Evolutionary conservation across 192 early-diverging fungal genomes (phyloP), one percentile per base, ranked within the genome.

Genomic region (Haplosporangium gracile): DNA sequence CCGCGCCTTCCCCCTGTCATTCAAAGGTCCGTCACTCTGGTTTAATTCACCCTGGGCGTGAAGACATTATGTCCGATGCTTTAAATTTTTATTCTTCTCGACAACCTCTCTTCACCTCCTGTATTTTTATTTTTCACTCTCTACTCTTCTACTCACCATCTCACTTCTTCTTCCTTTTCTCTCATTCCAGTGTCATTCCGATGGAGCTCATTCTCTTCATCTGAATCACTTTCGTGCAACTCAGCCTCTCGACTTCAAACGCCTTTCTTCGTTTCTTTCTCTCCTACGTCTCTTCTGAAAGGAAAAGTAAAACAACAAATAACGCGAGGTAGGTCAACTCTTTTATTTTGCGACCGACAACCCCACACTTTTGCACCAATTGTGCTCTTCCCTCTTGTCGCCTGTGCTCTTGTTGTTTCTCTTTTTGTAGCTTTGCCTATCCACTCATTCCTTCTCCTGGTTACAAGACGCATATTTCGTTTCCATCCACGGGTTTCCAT

Each of bases 351-450:
- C 13, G 60, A 16, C 26, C 26, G 26, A 32, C 1, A 15, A 65
- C 60, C 60, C 60, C 60, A 65, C 60, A 65, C 11, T 65, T 65
- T 65, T 65, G 10, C 60, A 32, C 60, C 60, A 65, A 65, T 65
- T 32, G 60, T 32, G 60, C 60, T 65, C 60, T 32, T 34, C 60
- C 60, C 10, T 65, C 26, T 29, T 34, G 60, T 65, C 9, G 60
- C 60, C 60, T 65, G 60, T 65, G 60, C 60, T 65, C 60, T 32
- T 65, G 60, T 60, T 60, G 57, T 65, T 65, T 60, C n/a, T 26
- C n/a, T 9, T 60, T 57, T 63, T 63, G 57, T 11, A 29, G 57
- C n/a, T 63, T 26, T 65, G 26, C 60, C 11, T 32, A 10, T 65
- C 60, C 60, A 32, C 29, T 65, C 26, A 51, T 51, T 51, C 49